A percentile compares a stretch with the other conserved stretches of the same genome.
These are phyloP conservation scores for Talaromyces sp. DNA, from an alignment of 2,329 filamentous ascomycete species.

Conservation along the genomic window DNA sequence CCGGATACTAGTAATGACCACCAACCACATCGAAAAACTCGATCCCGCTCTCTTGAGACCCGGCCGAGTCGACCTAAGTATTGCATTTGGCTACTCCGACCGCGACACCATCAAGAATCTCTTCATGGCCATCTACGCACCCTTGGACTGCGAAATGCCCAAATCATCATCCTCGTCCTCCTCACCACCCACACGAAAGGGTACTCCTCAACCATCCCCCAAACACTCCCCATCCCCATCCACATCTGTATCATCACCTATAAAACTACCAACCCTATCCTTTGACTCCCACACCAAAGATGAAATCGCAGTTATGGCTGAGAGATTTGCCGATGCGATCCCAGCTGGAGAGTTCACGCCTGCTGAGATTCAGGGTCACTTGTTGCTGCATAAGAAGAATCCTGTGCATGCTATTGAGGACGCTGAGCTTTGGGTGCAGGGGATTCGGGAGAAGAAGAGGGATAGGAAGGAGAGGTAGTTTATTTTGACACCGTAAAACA, in stretches of 20 bases:
- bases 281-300: conserved; percentile 15
- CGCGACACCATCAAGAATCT: conserved; percentile 39
- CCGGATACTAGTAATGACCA: conserved; percentile 71
- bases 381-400: conserved; percentile 37
- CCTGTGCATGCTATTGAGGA: conserved; percentile 34
- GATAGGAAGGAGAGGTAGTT: conserved; percentile 17
- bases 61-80: conserved; percentile 64
- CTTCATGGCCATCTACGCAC: conserved; percentile 41
- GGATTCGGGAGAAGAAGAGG: conserved; percentile 29
- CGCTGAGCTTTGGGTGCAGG: conserved; percentile 33
- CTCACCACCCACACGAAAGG: neutral
- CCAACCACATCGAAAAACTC: conserved; percentile 64
- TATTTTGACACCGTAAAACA: neutral
- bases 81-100: conserved; percentile 54
- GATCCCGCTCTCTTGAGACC: conserved; percentile 65
- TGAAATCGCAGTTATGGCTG: conserved; percentile 28
- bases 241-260: neutral
- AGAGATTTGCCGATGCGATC: conserved; percentile 34
- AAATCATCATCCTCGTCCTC: neutral
- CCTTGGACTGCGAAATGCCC: conserved; percentile 31
- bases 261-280: neutral
- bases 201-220: neutral
- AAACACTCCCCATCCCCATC: conserved; percentile 1
- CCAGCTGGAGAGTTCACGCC: conserved; percentile 39
- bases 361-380: conserved; percentile 44